Conservation (phyloP, 331 rosid species). For the Arachis monticola region DNA sequence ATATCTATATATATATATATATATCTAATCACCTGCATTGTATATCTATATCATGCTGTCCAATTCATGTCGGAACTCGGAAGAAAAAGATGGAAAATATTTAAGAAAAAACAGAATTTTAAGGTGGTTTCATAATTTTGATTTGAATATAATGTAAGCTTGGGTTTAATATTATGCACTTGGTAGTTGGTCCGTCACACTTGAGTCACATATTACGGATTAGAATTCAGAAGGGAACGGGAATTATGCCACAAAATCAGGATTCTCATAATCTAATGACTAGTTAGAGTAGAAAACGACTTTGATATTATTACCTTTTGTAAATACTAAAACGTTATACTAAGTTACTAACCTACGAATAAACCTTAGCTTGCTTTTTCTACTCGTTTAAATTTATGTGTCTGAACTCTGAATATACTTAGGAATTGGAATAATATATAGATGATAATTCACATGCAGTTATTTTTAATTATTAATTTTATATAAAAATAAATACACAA, state of each 20-base stretch:
- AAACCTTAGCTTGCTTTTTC: neutral
- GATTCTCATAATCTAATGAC: constrained; percentile 16
- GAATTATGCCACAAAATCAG: constrained; percentile 57
- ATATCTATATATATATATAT: no score
- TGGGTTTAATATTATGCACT: constrained; percentile 7
- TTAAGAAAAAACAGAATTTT: neutral
- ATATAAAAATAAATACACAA: no score
- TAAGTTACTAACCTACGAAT: neutral
- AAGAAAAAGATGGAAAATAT: no score
- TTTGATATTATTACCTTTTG: neutral
- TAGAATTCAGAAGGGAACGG: constrained; percentile 45
- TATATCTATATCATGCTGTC: neutral
- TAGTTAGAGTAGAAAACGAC: constrained; percentile 34
- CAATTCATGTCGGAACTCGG: constrained; percentile 8
- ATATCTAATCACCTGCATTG: neutral
- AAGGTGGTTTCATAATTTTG: constrained; percentile 26
- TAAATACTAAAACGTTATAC: neutral
- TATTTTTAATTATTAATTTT: no score
- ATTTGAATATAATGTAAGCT: constrained; percentile 17
- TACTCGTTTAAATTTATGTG: neutral
- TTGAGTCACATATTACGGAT: constrained; percentile 13
- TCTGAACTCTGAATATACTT: neutral
- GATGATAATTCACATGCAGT: no score
- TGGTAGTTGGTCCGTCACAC: constrained; percentile 49
- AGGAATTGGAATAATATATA: neutral